Evolutionary conservation across 83 land plant genomes (phyloP).

Genomic region (Isoetes engelmannii): DNA sequence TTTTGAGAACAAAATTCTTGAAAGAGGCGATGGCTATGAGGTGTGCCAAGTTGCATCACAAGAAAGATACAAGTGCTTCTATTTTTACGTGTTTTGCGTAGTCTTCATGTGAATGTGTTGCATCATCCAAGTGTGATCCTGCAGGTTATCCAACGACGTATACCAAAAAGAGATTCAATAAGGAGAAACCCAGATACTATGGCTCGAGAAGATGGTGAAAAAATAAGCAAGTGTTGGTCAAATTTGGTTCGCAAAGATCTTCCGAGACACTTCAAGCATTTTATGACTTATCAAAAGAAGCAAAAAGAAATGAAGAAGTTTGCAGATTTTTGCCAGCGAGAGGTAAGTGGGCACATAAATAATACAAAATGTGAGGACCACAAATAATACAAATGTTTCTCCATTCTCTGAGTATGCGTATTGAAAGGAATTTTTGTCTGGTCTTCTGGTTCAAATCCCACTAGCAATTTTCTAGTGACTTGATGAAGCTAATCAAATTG

Average conservation of each 20-base stretch:
- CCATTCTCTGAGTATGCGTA: background rate
- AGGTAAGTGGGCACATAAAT: constrained; percentile 35
- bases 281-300: constrained; percentile 54
- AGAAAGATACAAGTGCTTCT: background rate
- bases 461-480: background rate
- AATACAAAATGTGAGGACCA: background rate
- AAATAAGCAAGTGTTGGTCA: constrained; percentile 63
- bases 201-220: constrained; percentile 74
- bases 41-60: constrained; percentile 27
- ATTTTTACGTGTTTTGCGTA: background rate
- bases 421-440: background rate
- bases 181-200: constrained; percentile 64
- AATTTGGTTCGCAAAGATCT: constrained; percentile 75
- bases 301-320: constrained; percentile 72
- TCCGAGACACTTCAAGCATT: constrained; percentile 68
- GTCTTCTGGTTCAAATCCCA: background rate
- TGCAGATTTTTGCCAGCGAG: constrained; percentile 88
- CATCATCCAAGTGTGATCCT: constrained; percentile 2
- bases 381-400: background rate
- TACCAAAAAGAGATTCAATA: constrained; percentile 59
- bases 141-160: constrained; percentile 71
- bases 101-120: background rate
- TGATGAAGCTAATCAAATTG: background rate
- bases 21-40: constrained; percentile 87
- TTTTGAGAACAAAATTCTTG: constrained; percentile 72